Conservation (phyloP, 257 asterid genomes). For the Plantago elongata region DNA sequence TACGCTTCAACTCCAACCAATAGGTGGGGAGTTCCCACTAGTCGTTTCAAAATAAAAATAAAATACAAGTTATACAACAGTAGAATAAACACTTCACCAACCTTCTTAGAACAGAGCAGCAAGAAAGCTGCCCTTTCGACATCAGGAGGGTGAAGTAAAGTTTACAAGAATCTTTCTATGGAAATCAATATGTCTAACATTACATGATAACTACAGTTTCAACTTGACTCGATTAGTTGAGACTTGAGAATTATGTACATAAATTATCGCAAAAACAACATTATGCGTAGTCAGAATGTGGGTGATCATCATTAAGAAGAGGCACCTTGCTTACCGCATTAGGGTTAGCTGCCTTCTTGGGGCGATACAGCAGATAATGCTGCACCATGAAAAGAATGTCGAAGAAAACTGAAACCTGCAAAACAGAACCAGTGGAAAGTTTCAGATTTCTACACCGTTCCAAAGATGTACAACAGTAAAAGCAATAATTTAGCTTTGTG, state of each 20-base stretch:
- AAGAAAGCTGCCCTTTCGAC: not conserved
- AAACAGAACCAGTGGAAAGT: slow-evolving; percentile 3
- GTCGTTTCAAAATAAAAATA: no score
- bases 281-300: slow-evolving; percentile 33
- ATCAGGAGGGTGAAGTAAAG: not conserved
- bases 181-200: not conserved
- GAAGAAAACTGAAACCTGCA: slow-evolving; percentile 72
- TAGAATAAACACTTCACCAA: not conserved
- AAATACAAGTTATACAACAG: not conserved
- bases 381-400: slow-evolving; percentile 83
- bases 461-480: not conserved
- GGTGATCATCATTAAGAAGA: slow-evolving; percentile 34
- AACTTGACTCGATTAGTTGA: no score
- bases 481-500: not conserved
- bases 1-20: no score
- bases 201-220: slow-evolving; percentile 2
- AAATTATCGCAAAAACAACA: slow-evolving; percentile 6
- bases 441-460: not conserved
- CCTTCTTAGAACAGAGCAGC: not conserved
- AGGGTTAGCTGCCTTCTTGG: slow-evolving; percentile 25
- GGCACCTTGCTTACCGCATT: slow-evolving; percentile 56
- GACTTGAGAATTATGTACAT: slow-evolving; percentile 5
- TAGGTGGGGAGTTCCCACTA: no score
- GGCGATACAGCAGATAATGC: slow-evolving; percentile 65
- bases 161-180: not conserved